These are phyloP conservation scores for Neurospora sp. DNA, from an alignment of 495 filamentous ascomycete species.

Conservation along the genomic window DNA sequence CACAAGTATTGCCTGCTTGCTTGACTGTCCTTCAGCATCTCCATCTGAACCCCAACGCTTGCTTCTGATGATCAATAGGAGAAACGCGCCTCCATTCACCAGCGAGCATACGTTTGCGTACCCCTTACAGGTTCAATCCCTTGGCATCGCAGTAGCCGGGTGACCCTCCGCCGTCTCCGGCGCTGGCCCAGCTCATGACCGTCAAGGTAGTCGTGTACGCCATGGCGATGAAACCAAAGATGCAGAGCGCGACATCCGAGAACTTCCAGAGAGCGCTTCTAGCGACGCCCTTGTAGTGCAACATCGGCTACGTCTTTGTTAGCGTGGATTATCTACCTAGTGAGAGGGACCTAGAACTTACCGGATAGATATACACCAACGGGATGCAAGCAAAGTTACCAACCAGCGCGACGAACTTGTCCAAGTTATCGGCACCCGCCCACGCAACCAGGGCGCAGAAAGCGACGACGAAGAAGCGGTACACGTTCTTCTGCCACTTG, in stretches of 20 bases:
- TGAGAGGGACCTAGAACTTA: conserved; percentile 30
- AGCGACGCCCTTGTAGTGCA: conserved; percentile 76
- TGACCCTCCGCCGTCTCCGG: conserved; percentile 22
- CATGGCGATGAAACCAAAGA: conserved; percentile 79
- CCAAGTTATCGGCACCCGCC: conserved; percentile 84
- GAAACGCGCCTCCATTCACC: neutral
- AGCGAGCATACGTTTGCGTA: neutral
- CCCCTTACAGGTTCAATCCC: neutral
- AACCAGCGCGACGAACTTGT: conserved; percentile 93
- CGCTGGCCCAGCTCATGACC: conserved; percentile 64
- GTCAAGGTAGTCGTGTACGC: conserved; percentile 82
- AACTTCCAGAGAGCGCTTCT: conserved; percentile 49
- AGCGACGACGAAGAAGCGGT: conserved; percentile 84
- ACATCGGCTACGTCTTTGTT: conserved; percentile 51
- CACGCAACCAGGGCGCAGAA: conserved; percentile 80
- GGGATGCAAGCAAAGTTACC: conserved; percentile 98
- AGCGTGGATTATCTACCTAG: too few species aligned
- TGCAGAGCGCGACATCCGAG: conserved; percentile 61
- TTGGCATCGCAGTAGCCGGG: conserved; percentile 42
- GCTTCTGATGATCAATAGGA: neutral
- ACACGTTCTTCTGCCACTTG: conserved; percentile 98
- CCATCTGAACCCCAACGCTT: neutral
- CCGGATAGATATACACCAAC: conserved; percentile 94
- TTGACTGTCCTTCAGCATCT: neutral
- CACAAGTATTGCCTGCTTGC: neutral